A percentile compares a stretch with the other conserved stretches of the same genome.
These are phyloP conservation scores for Metarhizium humberi DNA, from an alignment of 2,329 filamentous ascomycete species.

Conservation along the genomic window DNA sequence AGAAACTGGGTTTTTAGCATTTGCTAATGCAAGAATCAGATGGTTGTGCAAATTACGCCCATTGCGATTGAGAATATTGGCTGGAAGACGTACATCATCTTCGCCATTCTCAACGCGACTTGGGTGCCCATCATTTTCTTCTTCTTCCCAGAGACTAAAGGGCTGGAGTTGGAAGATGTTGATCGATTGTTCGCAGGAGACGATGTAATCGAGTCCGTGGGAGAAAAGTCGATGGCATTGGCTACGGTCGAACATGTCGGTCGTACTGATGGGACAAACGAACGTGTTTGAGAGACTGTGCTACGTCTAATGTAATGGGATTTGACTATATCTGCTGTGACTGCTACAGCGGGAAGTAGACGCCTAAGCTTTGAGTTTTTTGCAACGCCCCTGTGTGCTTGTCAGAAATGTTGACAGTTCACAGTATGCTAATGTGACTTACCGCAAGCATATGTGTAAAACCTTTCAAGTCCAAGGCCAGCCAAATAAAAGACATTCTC, in stretches of 20 bases:
- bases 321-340: neutral
- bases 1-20: neutral
- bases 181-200: slow-evolving; percentile 17
- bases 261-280: neutral
- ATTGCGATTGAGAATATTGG: slow-evolving; percentile 14
- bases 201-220: slow-evolving; percentile 10
- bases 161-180: slow-evolving; percentile 33
- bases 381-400: no score
- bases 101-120: slow-evolving; percentile 16
- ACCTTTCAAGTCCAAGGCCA: no score
- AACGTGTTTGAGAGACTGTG: neutral
- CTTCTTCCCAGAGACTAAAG: slow-evolving; percentile 21
- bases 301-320: neutral
- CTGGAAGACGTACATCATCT: slow-evolving; percentile 19
- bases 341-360: no score
- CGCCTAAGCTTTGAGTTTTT: no score
- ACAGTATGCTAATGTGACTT: no score
- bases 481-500: no score
- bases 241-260: neutral
- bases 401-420: no score
- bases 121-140: slow-evolving; percentile 20
- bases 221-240: neutral
- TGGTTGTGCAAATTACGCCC: slow-evolving; percentile 10
- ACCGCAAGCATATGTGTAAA: no score
- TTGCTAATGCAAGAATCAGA: neutral